Percentiles rank a stretch among this genome's conserved stretches.
These are phyloP conservation scores for Fusarium palustre DNA, from an alignment of 2,329 filamentous ascomycete genomes.

Conservation along the genomic window DNA sequence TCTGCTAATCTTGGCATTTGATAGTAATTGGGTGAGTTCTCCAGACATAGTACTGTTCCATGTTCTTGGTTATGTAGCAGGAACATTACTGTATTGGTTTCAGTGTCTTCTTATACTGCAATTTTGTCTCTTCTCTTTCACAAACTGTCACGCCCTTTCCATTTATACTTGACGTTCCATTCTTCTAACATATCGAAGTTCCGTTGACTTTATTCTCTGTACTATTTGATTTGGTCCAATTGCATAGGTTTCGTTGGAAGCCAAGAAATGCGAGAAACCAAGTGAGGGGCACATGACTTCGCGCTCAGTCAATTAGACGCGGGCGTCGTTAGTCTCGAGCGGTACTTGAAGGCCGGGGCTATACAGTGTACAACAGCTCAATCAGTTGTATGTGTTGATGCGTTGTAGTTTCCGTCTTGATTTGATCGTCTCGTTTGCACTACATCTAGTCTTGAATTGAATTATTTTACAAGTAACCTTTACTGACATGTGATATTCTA, in stretches of 20 bases:
- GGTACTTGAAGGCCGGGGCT: background rate
- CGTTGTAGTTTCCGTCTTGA: no score
- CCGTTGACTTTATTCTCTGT: background rate
- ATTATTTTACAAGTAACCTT: no score
- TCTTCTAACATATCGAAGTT: background rate
- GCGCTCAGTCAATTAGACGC: conserved; percentile 23
- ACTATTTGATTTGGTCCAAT: conserved; percentile 3
- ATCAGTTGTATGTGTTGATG: background rate
- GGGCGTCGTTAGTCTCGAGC: background rate
- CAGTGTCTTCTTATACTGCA: background rate
- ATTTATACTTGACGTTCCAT: conserved; percentile 33
- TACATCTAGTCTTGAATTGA: no score
- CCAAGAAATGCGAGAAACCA: conserved; percentile 26
- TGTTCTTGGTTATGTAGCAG: background rate
- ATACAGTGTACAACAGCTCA: background rate
- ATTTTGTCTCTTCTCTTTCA: background rate
- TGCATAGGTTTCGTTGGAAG: no score
- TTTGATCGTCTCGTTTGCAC: background rate
- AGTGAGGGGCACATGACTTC: conserved; percentile 43
- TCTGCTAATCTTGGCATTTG: background rate
- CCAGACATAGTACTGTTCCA: conserved; percentile 9
- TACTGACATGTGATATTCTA: no score
- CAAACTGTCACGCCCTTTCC: conserved; percentile 1
- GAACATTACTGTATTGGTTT: background rate
- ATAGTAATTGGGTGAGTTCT: conserved; percentile 29